Base-by-base conservation (phyloP, 257 asterid species). In the Dorcoceras hygrometricum region DNA sequence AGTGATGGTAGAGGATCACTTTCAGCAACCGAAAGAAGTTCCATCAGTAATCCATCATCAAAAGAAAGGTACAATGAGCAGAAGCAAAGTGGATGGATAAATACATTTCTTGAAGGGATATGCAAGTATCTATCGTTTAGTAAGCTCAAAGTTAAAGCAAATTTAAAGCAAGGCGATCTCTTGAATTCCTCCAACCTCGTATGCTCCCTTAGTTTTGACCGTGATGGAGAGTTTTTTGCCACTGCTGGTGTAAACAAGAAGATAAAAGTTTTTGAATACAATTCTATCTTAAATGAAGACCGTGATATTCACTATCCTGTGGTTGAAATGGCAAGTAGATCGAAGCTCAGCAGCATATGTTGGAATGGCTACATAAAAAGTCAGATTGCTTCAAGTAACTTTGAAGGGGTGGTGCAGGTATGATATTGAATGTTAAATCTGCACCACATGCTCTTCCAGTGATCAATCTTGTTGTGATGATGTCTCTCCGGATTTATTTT, bases 201-300 rank as follows among this genome's bases (percentile, higher is more conserved):
- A 3, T 87, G 95, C 79, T 82, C 99, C 69, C 86, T 94, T 69
- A 79, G 96, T 83, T 94, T 90, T 73, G 98, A 90, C 79, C 97
- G 98, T 32, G 99, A 90, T 69, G 95, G 95, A 71, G 96, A 94
- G 84, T 90, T 85, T 80, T 85, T 94, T 26, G 99, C 99, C 1
- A 85, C 95, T 62, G 99, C 99, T 54, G 99, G 99, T 56, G 98
- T 94, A n/a, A 94, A 88, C 75, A 94, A 86, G 89, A 94, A 90
- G 84, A 94, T 94, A 71, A 94, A 94, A 74, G 87, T 94, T 25
- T 94, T 94, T 26, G 98, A 90, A 77, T 90, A 84, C 73, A 88
- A 83, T 68, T 82, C 98, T 1, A 78, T 90, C 70, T 71, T 87
- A 66, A 82, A 81, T 59, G 89, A 80, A 76, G 83, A 87, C 63